Evolutionary conservation across 257 asterid species (phyloP).

Genomic region (Paulownia fortunei): DNA sequence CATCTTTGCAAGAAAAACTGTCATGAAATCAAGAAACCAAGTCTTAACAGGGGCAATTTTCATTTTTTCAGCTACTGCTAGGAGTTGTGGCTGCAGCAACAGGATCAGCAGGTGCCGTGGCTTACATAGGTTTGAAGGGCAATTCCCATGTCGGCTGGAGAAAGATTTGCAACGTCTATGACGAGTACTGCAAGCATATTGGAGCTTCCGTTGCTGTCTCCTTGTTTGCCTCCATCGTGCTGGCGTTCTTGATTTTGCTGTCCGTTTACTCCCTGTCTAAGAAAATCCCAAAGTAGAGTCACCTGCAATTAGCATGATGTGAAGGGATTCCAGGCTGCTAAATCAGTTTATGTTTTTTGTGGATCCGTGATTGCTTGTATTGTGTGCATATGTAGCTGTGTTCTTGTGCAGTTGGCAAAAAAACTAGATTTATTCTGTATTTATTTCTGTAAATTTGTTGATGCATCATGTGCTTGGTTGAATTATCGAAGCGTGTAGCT

Average conservation of each 20-base stretch:
- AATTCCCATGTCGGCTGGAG: slow-evolving; percentile 57
- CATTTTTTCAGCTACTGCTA: slow-evolving; percentile 52
- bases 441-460: not conserved
- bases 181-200: slow-evolving; percentile 54
- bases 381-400: not conserved
- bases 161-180: slow-evolving; percentile 51
- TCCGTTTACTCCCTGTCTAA: slow-evolving; percentile 60
- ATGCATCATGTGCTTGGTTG: not conserved
- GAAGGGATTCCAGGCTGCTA: not conserved
- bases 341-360: not conserved
- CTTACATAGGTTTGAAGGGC: slow-evolving; percentile 65
- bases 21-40: not conserved
- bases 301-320: not conserved
- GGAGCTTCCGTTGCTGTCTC: slow-evolving; percentile 56
- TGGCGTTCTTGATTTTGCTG: slow-evolving; percentile 53
- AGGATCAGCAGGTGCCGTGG: slow-evolving; percentile 66
- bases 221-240: slow-evolving; percentile 55
- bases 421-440: not conserved
- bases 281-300: slow-evolving; percentile 58
- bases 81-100: slow-evolving; percentile 76
- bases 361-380: not conserved
- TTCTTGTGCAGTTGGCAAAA: slow-evolving; percentile 3
- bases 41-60: not conserved
- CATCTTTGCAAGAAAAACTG: not conserved
- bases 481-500: not conserved